A percentile compares a stretch with the other conserved stretches of the same genome.
Evolutionary conservation across 257 asterid genomes (phyloP).

Genomic region (Rehmannia glutinosa): DNA sequence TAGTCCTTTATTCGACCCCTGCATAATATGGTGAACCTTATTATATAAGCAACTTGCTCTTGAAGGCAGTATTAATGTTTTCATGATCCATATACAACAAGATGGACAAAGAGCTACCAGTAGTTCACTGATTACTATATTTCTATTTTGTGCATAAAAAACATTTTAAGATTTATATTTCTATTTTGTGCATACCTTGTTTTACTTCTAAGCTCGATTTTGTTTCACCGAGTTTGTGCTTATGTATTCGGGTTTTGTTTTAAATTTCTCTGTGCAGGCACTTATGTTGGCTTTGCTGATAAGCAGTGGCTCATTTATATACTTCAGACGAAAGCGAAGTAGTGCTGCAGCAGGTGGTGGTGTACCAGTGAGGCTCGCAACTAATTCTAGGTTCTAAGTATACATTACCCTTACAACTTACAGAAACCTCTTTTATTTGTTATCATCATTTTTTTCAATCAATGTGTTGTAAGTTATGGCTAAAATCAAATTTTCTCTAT

Average conservation of each 20-base stretch:
- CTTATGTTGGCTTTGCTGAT: slow-evolving; percentile 63
- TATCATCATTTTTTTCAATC: background rate
- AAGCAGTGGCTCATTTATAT: slow-evolving; percentile 75
- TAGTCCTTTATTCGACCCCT: background rate
- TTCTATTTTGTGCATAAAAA: too few relatives aligned
- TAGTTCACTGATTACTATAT: too few relatives aligned
- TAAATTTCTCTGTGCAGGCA: slow-evolving; percentile 33
- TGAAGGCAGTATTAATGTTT: background rate
- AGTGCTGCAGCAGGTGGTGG: slow-evolving; percentile 42
- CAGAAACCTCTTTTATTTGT: background rate
- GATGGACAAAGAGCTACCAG: background rate
- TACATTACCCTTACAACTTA: background rate
- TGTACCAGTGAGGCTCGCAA: slow-evolving; percentile 61
- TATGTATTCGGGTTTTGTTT: background rate
- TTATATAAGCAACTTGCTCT: background rate
- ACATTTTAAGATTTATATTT: too few relatives aligned
- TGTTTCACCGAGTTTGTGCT: background rate
- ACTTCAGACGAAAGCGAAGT: slow-evolving; percentile 54
- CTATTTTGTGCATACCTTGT: too few relatives aligned
- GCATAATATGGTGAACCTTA: background rate
- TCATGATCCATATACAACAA: background rate
- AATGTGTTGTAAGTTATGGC: slow-evolving; percentile 14
- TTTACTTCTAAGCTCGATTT: background rate
- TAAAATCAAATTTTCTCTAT: slow-evolving; percentile 1
- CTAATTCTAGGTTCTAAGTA: slow-evolving; percentile 60